Evolutionary conservation across 2,329 filamentous ascomycete species (phyloP), one percentile per base, ranked within the genome.

Genomic region (Fusarium sp.): DNA sequence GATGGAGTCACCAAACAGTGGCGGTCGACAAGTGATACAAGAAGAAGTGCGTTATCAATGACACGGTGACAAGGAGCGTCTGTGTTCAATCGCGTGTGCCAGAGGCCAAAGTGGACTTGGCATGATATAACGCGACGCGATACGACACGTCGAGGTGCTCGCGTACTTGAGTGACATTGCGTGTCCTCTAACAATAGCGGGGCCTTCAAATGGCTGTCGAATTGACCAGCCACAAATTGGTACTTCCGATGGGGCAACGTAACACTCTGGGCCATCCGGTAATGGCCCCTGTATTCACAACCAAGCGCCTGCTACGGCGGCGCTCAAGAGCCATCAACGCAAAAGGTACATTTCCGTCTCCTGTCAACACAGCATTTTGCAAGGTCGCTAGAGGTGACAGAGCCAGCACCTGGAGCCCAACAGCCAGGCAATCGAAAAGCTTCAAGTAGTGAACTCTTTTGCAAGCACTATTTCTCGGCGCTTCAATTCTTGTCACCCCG

Each of bases 341-440:
- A 58, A 49, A 49, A 49, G 41, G 7, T 58, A 58, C 55, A 49
- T 58, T 18, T n/a, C 19, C 16, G 11, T 19, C 55, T 35, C 39
- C 18, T 18, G 9, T 19, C 10, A 35, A 48, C 54, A 27, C 15
- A 23, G 19, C 9, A 8, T 14, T 8, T 5, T 33, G 41, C 41
- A 19, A 14, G 14, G 12, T 19, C 25, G 23, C 11, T 19, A 5
- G 31, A 57, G 23, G 16, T 23, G 19, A 19, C 15, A 49, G 29
- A 25, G 31, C 25, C 55, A 49, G 23, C 23, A 16, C 29, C 19
- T 18, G 19, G 8, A 48, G 39, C 23, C 19, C 10, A 35, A 10
- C 19, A 25, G 19, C 7, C 19, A 21, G 15, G 21, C 16, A 16
- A 11, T 21, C 3, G 5, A 12, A n/a, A 3, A 21, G 18, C 5